Conservation (phyloP, 306 rosid species). For the Vicia sativa region DNA sequence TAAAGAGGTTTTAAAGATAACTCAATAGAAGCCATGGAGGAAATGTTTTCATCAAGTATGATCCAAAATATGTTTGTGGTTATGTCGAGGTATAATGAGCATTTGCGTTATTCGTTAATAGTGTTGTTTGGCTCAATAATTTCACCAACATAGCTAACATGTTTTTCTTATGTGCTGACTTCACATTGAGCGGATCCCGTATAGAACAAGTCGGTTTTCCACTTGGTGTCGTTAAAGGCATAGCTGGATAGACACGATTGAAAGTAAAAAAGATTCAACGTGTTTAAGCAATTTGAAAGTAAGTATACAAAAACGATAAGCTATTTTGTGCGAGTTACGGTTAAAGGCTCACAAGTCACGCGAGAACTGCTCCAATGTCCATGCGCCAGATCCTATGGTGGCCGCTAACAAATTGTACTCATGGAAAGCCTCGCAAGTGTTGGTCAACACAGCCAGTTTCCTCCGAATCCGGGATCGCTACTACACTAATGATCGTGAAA, state of each 20-base stretch:
- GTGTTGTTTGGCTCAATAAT: slow-evolving; percentile 3
- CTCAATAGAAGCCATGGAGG: too few species aligned
- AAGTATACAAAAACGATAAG: background rate
- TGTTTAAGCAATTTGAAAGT: background rate
- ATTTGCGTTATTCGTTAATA: slow-evolving; percentile 17
- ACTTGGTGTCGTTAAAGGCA: slow-evolving; percentile 89
- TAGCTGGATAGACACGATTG: slow-evolving; percentile 92
- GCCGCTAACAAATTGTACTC: slow-evolving; percentile 69
- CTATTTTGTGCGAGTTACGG: slow-evolving; percentile 61
- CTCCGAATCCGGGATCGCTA: too few species aligned
- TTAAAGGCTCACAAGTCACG: slow-evolving; percentile 94
- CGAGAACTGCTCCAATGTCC: slow-evolving; percentile 97
- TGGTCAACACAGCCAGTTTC: too few species aligned
- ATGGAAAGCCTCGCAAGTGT: slow-evolving; percentile 79
- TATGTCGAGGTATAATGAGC: slow-evolving; percentile 71
- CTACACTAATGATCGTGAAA: too few species aligned
- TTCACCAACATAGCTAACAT: slow-evolving; percentile 12
- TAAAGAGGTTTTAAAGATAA: too few species aligned
- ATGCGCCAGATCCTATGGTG: slow-evolving; percentile 88
- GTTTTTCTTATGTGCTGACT: slow-evolving; percentile 45
- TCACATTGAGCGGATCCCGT: slow-evolving; percentile 96
- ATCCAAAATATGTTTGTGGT: slow-evolving; percentile 80
- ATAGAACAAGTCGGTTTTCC: slow-evolving; percentile 83
- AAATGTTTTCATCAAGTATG: slow-evolving; percentile 74
- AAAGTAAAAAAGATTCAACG: slow-evolving; percentile 47